Percentiles rank a stretch among this genome's conserved stretches.
Evolutionary conservation across 1,284 basidiomycete genomes (phyloP).

Genomic region (Irpex rosettiformis): DNA sequence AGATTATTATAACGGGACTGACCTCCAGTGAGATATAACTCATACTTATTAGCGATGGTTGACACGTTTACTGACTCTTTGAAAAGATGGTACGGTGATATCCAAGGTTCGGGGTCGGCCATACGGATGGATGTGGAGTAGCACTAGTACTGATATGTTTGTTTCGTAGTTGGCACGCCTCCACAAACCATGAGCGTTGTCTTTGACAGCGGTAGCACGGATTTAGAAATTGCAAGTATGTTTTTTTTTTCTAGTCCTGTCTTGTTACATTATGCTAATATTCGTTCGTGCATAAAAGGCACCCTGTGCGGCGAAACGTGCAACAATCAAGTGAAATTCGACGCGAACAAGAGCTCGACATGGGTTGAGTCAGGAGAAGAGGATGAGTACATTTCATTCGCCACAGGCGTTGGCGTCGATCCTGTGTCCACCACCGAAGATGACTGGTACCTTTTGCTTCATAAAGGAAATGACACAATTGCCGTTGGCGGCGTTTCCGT

Average conservation of each 20-base stretch:
- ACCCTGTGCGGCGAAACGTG: slow-evolving; percentile 44
- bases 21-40: slow-evolving; percentile 41
- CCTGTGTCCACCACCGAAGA: slow-evolving; percentile 44
- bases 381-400: slow-evolving; percentile 41
- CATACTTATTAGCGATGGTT: not conserved
- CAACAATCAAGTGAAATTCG: slow-evolving; percentile 42
- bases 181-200: slow-evolving; percentile 48
- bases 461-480: slow-evolving; percentile 42
- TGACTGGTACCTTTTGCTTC: slow-evolving; percentile 30
- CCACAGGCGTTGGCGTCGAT: slow-evolving; percentile 53
- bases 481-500: slow-evolving; percentile 41
- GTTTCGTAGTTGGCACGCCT: slow-evolving; percentile 38
- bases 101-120: slow-evolving; percentile 19
- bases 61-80: not conserved
- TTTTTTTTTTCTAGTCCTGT: not conserved
- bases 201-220: slow-evolving; percentile 50
- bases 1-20: slow-evolving; percentile 52
- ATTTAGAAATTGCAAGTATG: slow-evolving; percentile 48
- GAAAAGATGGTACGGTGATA: slow-evolving; percentile 48
- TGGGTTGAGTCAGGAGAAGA: slow-evolving; percentile 39
- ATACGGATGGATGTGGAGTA: not conserved
- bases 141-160: not conserved
- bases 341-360: slow-evolving; percentile 45
- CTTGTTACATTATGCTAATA: not conserved
- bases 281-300: slow-evolving; percentile 25